Evolutionary conservation across 1,139 yeast genomes (phyloP), one percentile per base, ranked within the genome.

Genomic region (Lodderomyces elongisporus): DNA sequence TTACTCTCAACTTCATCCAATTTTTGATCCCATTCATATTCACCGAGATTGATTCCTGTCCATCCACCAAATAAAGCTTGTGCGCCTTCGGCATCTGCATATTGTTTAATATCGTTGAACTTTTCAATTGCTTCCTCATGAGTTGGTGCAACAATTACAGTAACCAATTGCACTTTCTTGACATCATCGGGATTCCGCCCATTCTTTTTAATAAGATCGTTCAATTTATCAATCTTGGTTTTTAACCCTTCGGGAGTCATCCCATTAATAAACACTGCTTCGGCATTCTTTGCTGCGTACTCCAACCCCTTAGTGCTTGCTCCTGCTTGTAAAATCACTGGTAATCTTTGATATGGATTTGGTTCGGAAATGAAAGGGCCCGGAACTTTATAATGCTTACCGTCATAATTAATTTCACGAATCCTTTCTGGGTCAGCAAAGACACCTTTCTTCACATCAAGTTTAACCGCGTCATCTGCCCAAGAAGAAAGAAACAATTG

Each of bases 271-370:
- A 66, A 67, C 17, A 64, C 62, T 3, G 60, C 54, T 40, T 67
- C 74, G 8, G 66, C 73, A 43, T 64, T 60, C 42, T 57, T 60
- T 14, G 74, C 72, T 14, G 70, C 73, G 38, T 60, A 55, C 10
- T 58, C 58, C 28, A 51, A 49, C 17, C 74, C 74, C 26, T 58
- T 58, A 22, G 58, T 50, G 3, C 72, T 65, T 4, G 70, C 55
- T 20, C 74, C 74, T 1, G 74, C 74, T 44, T 68, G 74, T 31
- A 67, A 56, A 31, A 68, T 53, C 16, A 65, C 60, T 4, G 72
- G 72, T 6, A 66, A 46, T 47, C 70, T 58, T 36, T 64, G 70
- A 20, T 31, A 31, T 6, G 66, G 66, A 12, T 69, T 57, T 9
- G 71, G 71, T 28, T 60, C 62, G 7, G 66, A 60, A 34, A 66